Conservation (phyloP, 495 filamentous ascomycete genomes). For the Astrocystis sublimbata region DNA sequence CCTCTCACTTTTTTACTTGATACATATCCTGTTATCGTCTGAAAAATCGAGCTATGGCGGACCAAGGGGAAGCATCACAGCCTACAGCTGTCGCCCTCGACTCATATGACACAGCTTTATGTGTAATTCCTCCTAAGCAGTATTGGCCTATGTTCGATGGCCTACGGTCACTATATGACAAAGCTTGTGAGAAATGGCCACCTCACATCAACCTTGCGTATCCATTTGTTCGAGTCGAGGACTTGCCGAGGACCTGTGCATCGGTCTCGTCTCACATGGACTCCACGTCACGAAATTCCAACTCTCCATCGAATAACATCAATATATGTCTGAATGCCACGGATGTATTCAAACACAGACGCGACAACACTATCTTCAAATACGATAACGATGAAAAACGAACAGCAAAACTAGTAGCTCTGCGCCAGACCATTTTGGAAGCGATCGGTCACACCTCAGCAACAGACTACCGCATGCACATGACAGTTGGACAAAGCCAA, state of each 20-base stretch:
- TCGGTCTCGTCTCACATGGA: constrained; percentile 29
- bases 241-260: constrained; percentile 29
- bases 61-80: constrained; percentile 1
- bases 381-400: constrained; percentile 22
- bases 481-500: constrained; percentile 58
- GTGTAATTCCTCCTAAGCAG: constrained; percentile 47
- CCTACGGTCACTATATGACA: constrained; percentile 57
- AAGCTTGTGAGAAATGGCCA: constrained; percentile 57
- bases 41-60: constrained; percentile 24
- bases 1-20: neutral
- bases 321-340: constrained; percentile 34
- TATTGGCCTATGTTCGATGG: constrained; percentile 45
- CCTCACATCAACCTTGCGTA: constrained; percentile 63
- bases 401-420: constrained; percentile 3
- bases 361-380: constrained; percentile 49
- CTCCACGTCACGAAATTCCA: constrained; percentile 1
- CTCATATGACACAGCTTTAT: constrained; percentile 54
- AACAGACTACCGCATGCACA: constrained; percentile 39
- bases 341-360: constrained; percentile 44
- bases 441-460: constrained; percentile 24
- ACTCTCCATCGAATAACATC: neutral
- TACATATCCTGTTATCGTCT: neutral
- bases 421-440: constrained; percentile 25
- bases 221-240: constrained; percentile 52
- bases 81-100: constrained; percentile 22